Conservation (phyloP, 2,329 filamentous ascomycete genomes). For the Monosporascus sp. region DNA sequence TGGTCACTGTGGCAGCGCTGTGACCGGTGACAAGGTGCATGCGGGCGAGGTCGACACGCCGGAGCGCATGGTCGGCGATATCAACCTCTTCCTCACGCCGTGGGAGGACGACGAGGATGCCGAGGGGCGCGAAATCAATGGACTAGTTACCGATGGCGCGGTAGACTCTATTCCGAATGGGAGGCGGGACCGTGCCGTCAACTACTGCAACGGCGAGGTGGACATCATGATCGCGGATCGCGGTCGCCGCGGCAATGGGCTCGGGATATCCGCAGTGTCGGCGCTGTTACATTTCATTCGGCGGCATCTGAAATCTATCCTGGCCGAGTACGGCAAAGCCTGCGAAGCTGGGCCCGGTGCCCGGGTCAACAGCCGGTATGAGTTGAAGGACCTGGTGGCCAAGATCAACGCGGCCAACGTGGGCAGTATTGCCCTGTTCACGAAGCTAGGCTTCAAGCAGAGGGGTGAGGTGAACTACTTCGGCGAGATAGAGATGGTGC, state of each 20-base stretch:
- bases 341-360: background rate
- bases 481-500: constrained; percentile 50
- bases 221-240: constrained; percentile 27
- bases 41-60: constrained; percentile 48
- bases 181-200: constrained; percentile 53
- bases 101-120: constrained; percentile 44
- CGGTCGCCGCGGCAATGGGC: constrained; percentile 15
- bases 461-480: constrained; percentile 53
- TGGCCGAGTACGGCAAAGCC: constrained; percentile 45
- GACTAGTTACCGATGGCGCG: constrained; percentile 12
- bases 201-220: constrained; percentile 20
- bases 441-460: constrained; percentile 45
- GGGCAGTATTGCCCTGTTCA: constrained; percentile 47
- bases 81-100: constrained; percentile 73
- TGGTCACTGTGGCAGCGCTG: background rate
- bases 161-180: constrained; percentile 41
- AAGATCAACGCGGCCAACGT: constrained; percentile 54
- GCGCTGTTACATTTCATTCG: constrained; percentile 66
- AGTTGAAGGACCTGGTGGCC: constrained; percentile 46
- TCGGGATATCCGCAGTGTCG: constrained; percentile 44
- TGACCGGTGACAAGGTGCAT: constrained; percentile 11
- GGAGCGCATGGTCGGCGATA: constrained; percentile 62
- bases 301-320: constrained; percentile 44
- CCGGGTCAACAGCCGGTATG: constrained; percentile 5
- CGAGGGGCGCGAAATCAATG: constrained; percentile 15